Percentiles rank a stretch among this genome's conserved stretches.
Conservation (phyloP, 2,329 filamentous ascomycete species). For the Aspergillus sojae region DNA sequence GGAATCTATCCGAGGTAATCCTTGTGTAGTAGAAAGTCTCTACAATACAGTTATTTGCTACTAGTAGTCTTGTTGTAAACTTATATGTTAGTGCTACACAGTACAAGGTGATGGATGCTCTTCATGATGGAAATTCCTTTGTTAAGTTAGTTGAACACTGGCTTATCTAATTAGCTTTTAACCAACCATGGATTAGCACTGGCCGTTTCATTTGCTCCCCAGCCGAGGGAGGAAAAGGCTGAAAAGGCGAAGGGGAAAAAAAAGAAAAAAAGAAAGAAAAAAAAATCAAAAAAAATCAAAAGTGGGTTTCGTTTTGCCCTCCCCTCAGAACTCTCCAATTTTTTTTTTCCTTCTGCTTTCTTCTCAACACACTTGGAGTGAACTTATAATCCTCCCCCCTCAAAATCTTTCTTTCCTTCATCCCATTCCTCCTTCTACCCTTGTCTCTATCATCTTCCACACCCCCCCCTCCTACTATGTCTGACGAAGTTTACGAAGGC, state of each 20-base stretch:
- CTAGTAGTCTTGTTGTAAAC: not conserved
- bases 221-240: conserved; percentile 15
- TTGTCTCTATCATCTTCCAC: conserved; percentile 27
- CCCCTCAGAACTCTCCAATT: conserved; percentile 18
- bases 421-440: conserved; percentile 13
- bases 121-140: not conserved
- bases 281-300: conserved; percentile 16
- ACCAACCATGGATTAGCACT: conserved; percentile 13
- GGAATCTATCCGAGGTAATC: not conserved
- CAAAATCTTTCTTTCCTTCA: conserved; percentile 18
- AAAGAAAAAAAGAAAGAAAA: conserved; percentile 15
- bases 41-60: not conserved
- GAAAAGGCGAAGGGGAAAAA: conserved; percentile 9
- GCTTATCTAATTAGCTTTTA: conserved; percentile 19
- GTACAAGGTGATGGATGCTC: not conserved
- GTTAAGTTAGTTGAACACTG: not conserved
- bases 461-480: conserved; percentile 64
- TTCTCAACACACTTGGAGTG: conserved; percentile 24
- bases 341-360: conserved; percentile 24
- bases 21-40: no score
- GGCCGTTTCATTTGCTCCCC: conserved; percentile 8
- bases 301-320: conserved; percentile 25
- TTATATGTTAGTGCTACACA: not conserved
- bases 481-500: conserved; percentile 98
- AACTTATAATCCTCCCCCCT: conserved; percentile 19